Conservation (phyloP, 257 asterid genomes). For the Nicotiana benthamiana region DNA sequence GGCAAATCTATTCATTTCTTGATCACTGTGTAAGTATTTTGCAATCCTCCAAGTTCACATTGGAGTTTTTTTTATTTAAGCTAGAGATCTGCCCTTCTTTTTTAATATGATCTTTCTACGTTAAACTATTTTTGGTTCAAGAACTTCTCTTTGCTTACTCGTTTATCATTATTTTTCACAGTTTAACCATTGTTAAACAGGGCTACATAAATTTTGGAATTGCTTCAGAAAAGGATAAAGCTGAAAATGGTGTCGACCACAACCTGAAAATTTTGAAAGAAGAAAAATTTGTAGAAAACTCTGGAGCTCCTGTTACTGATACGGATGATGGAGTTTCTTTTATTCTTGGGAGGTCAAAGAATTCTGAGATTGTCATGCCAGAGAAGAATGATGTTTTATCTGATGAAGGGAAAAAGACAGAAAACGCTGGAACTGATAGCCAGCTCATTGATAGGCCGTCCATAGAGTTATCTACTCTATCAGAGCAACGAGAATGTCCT, state of each 20-base stretch:
- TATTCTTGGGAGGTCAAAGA: constrained; percentile 48
- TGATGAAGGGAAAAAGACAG: constrained; percentile 32
- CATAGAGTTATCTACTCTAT: constrained; percentile 27
- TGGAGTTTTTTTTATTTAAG: background rate
- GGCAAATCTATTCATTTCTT: constrained; percentile 71
- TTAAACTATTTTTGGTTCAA: background rate
- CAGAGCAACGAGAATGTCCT: constrained; percentile 19
- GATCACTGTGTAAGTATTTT: constrained; percentile 78
- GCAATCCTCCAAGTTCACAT: constrained; percentile 6
- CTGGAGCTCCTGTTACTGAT: constrained; percentile 41
- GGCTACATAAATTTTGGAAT: constrained; percentile 93
- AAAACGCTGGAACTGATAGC: constrained; percentile 20
- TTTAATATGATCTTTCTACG: background rate
- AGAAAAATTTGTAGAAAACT: constrained; percentile 41
- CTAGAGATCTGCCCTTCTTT: background rate
- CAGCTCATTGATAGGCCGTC: constrained; percentile 23
- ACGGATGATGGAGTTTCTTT: constrained; percentile 65
- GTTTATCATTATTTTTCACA: constrained; percentile 11
- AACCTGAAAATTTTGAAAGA: constrained; percentile 47
- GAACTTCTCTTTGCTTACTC: constrained; percentile 5
- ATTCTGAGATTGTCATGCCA: constrained; percentile 27
- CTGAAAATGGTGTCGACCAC: constrained; percentile 38
- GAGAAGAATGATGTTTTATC: constrained; percentile 30
- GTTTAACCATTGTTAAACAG: constrained; percentile 32
- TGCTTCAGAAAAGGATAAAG: constrained; percentile 58